Evolutionary conservation across 495 filamentous ascomycete genomes (phyloP), one percentile per base, ranked within the genome.

Genomic region (Aspergillus egyptiacus): DNA sequence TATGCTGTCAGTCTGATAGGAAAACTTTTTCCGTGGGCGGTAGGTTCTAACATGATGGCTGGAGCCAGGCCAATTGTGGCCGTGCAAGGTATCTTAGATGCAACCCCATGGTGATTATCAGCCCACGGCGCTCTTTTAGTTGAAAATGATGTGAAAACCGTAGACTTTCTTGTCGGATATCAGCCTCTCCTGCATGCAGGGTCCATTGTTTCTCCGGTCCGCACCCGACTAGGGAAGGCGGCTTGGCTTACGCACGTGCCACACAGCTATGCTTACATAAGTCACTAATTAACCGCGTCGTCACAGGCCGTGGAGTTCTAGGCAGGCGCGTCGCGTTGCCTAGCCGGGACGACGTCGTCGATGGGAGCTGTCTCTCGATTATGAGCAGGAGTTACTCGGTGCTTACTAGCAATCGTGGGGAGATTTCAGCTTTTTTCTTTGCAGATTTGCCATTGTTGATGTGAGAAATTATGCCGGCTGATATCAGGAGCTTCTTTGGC

Each of bases 401-500:
- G n/a, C n/a, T n/a, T n/a, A 22, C 8, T 39, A 17, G 13, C 15
- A 34, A 28, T 6, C 15, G 17, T 9, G 39, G 15, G 15, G 8
- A 30, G 14, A 24, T 2, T 24, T 42, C n/a, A n/a, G n/a, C n/a
- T n/a, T n/a, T n/a, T n/a, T n/a, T n/a, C 14, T 25, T 5, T 28
- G 5, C 22, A 30, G 7, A 2, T 20, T 48, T 56, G 48, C 34
- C 51, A 37, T 19, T 14, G 6, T 39, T 34, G 15, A 32, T 35
- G 30, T 40, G 31, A 43, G 22, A 39, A 49, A 63, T 42, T 19
- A 91, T 89, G 86, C 78, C 87, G 51, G 49, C 77, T 27, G 88
- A 94, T 72, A 94, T 94, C 51, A 73, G 89, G 42, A 83, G 68
- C 55, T 95, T 91, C 59, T 93, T 95, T 65, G 79, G 79, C 13